Evolutionary conservation across 2,329 filamentous ascomycete genomes (phyloP).

Genomic region (Sporothrix mexicana): DNA sequence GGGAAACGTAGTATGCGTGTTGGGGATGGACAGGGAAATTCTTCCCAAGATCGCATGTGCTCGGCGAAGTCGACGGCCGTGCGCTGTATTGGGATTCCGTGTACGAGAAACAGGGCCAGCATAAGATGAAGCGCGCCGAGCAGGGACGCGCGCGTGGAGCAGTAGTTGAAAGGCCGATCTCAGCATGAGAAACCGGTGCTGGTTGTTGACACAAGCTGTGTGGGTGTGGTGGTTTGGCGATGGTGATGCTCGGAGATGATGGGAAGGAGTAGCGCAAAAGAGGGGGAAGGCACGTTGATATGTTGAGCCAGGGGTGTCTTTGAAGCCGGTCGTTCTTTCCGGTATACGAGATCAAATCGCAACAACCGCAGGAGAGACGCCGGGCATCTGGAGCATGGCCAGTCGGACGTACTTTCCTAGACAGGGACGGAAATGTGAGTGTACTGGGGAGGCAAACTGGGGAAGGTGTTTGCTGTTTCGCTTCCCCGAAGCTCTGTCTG

Average conservation of each 20-base stretch:
- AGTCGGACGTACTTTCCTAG: conserved; percentile 18
- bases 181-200: not conserved
- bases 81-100: conserved; percentile 17
- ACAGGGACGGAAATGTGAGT: not conserved
- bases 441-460: not conserved
- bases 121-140: not conserved
- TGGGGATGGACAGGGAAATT: conserved; percentile 12
- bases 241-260: conserved; percentile 18
- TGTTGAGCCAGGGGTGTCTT: not conserved
- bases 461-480: not conserved
- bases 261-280: not conserved
- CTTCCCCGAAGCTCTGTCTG: not conserved
- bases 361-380: conserved; percentile 7
- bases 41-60: conserved; percentile 6
- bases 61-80: conserved; percentile 23
- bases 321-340: conserved; percentile 10
- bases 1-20: not conserved
- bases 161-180: not conserved
- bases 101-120: not conserved
- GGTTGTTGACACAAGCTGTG: conserved; percentile 2
- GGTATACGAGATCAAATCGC: not conserved
- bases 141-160: not conserved
- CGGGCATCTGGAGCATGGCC: conserved; percentile 10
- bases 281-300: not conserved
- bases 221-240: not conserved